A percentile compares a stretch with the other conserved stretches of the same genome.
These are phyloP conservation scores for Hypoxylon sp. DNA, from an alignment of 2,329 filamentous ascomycete genomes.

Conservation along the genomic window DNA sequence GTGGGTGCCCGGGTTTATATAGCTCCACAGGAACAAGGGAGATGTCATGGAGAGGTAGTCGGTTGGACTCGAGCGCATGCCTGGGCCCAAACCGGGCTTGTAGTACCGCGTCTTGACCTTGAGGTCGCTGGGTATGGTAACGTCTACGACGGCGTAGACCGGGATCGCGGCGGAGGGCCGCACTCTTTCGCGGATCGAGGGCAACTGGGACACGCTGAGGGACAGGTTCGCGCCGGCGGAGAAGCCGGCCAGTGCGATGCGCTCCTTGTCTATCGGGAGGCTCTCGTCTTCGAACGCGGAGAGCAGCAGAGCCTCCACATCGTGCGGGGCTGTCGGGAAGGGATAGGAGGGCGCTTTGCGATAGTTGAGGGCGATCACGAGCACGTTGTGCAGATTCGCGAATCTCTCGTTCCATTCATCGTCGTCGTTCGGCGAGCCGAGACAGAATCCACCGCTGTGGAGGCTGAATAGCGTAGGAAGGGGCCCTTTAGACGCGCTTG, in stretches of 20 bases:
- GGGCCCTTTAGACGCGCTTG: constrained; percentile 33
- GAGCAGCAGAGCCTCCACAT: constrained; percentile 51
- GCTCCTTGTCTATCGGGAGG: constrained; percentile 52
- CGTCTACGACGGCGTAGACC: constrained; percentile 54
- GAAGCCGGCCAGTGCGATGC: constrained; percentile 54
- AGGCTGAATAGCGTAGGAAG: constrained; percentile 53
- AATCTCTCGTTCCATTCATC: constrained; percentile 52
- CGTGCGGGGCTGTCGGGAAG: constrained; percentile 53
- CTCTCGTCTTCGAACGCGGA: constrained; percentile 51
- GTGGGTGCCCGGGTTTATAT: constrained; percentile 48
- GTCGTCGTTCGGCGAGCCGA: constrained; percentile 50
- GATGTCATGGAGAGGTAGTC: constrained; percentile 45
- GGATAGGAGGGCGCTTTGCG: constrained; percentile 50
- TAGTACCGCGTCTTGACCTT: constrained; percentile 49
- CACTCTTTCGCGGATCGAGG: constrained; percentile 48
- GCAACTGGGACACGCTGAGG: constrained; percentile 50
- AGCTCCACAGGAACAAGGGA: constrained; percentile 53
- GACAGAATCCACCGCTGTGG: constrained; percentile 55
- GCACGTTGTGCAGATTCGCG: constrained; percentile 49
- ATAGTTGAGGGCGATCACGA: constrained; percentile 57
- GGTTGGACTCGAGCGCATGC: constrained; percentile 36
- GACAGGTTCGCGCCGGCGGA: constrained; percentile 56
- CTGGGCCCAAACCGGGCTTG: constrained; percentile 45
- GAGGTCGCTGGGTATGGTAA: constrained; percentile 43
- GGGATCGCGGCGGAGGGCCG: constrained; percentile 45